These are phyloP conservation scores for Fusarium gaditjirri DNA, from an alignment of 2,329 filamentous ascomycete genomes.

Conservation along the genomic window DNA sequence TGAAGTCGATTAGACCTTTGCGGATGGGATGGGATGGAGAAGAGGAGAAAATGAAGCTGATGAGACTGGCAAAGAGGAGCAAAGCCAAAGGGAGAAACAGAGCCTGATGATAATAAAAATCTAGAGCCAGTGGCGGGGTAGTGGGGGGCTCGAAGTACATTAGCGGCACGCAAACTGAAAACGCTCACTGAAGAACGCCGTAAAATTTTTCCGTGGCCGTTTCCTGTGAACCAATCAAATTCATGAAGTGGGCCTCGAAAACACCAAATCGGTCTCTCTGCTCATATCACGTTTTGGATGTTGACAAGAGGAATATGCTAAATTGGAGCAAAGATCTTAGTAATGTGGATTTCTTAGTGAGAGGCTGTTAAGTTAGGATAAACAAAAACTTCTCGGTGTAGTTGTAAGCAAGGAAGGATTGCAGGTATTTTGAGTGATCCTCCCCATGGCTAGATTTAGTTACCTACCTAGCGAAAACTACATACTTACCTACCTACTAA, in stretches of 20 bases:
- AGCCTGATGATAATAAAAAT: constrained; percentile 45
- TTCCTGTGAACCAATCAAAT: not conserved
- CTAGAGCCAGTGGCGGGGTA: constrained; percentile 42
- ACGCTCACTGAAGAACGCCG: constrained; percentile 7
- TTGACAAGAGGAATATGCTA: not conserved
- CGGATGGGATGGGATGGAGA: constrained; percentile 22
- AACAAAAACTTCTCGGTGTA: not conserved
- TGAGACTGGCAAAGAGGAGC: constrained; percentile 33
- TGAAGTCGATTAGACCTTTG: constrained; percentile 40
- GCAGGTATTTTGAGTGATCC: not conserved
- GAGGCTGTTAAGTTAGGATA: too few relatives aligned
- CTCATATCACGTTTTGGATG: not conserved
- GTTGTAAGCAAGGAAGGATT: not conserved
- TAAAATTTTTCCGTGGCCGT: constrained; percentile 20
- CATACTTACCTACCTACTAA: too few relatives aligned
- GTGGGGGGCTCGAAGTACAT: constrained; percentile 34
- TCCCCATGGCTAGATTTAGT: not conserved
- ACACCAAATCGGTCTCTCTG: not conserved
- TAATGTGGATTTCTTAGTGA: not conserved
- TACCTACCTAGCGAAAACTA: constrained; percentile 7
- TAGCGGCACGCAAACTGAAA: constrained; percentile 26
- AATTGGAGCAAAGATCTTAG: not conserved
- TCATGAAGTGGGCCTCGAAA: not conserved
- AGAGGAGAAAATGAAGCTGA: constrained; percentile 28
- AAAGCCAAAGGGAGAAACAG: constrained; percentile 30